Evolutionary conservation across 208 protist species (phyloP).

Genomic region (Leishmania amazonensis): DNA sequence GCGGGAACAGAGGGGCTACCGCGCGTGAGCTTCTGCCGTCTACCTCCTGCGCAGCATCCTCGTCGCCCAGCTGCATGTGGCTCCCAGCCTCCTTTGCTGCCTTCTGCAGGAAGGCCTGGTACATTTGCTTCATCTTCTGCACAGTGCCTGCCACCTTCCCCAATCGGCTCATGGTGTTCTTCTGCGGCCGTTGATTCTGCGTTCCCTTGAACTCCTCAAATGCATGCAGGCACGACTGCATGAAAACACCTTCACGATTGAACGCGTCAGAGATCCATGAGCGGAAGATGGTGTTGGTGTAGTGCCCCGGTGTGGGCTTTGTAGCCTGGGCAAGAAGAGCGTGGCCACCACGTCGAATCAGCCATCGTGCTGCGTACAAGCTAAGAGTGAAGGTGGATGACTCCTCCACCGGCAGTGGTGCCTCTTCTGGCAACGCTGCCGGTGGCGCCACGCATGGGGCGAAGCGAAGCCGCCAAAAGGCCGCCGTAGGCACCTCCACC

Average conservation of each 20-base stretch:
- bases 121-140: slow-evolving; percentile 39
- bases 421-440: background rate
- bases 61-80: background rate
- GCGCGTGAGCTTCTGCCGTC: background rate
- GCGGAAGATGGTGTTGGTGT: slow-evolving; percentile 49
- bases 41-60: background rate
- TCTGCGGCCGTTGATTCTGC: slow-evolving; percentile 43
- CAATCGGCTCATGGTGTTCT: slow-evolving; percentile 38
- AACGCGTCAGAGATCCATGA: slow-evolving; percentile 50
- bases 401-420: slow-evolving; percentile 24
- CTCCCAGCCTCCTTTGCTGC: slow-evolving; percentile 50
- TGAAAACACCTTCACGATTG: slow-evolving; percentile 66
- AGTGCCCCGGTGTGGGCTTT: background rate
- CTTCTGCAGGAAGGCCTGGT: slow-evolving; percentile 55
- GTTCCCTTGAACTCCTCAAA: slow-evolving; percentile 66
- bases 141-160: slow-evolving; percentile 53
- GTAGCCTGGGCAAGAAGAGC: slow-evolving; percentile 12
- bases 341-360: slow-evolving; percentile 17
- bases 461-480: slow-evolving; percentile 30
- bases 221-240: slow-evolving; percentile 41
- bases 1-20: background rate
- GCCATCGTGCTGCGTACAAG: slow-evolving; percentile 56
- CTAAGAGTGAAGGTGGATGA: slow-evolving; percentile 31
- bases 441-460: background rate
- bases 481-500: slow-evolving; percentile 15